These are phyloP conservation scores for Agaricus subrufescens DNA, from an alignment of 768 basidiomycete species.

Conservation along the genomic window DNA sequence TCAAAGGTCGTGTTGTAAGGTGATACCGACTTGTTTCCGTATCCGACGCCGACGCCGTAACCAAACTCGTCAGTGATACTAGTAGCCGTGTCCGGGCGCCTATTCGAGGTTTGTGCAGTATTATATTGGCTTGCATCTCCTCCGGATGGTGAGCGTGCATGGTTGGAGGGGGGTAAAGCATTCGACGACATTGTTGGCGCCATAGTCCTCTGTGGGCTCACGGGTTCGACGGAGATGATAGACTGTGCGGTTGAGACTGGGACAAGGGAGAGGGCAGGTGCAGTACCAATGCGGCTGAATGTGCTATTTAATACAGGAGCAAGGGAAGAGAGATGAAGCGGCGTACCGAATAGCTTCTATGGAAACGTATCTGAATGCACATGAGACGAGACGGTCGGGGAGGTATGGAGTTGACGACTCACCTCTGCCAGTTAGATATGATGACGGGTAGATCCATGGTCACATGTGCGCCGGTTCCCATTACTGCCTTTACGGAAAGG, in stretches of 20 bases:
- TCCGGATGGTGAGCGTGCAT: background rate
- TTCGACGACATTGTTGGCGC: constrained; percentile 5
- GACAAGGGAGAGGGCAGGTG: constrained; percentile 40
- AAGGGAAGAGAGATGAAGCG: constrained; percentile 20
- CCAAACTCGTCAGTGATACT: constrained; percentile 14
- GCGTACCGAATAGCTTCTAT: constrained; percentile 58
- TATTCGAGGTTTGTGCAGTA: constrained; percentile 6
- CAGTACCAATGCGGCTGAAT: constrained; percentile 42
- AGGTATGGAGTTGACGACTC: constrained; percentile 18
- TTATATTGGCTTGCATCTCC: constrained; percentile 1
- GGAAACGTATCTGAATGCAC: constrained; percentile 52
- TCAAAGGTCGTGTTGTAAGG: no score
- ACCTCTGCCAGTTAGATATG: constrained; percentile 86
- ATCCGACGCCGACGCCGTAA: constrained; percentile 4
- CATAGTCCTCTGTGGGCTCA: background rate
- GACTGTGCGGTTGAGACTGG: constrained; percentile 15
- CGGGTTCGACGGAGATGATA: constrained; percentile 4
- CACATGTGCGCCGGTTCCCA: constrained; percentile 61
- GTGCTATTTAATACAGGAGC: background rate
- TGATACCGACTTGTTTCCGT: background rate
- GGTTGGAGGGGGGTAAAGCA: constrained; percentile 5
- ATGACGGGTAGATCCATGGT: constrained; percentile 75
- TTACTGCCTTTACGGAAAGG: constrained; percentile 70
- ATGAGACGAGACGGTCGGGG: constrained; percentile 5
- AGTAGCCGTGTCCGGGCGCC: background rate